A percentile compares a stretch with the other conserved stretches of the same genome.
phyloP scores from a whole-genome alignment of 768 basidiomycete species.

The Vararia minispora region DNA sequence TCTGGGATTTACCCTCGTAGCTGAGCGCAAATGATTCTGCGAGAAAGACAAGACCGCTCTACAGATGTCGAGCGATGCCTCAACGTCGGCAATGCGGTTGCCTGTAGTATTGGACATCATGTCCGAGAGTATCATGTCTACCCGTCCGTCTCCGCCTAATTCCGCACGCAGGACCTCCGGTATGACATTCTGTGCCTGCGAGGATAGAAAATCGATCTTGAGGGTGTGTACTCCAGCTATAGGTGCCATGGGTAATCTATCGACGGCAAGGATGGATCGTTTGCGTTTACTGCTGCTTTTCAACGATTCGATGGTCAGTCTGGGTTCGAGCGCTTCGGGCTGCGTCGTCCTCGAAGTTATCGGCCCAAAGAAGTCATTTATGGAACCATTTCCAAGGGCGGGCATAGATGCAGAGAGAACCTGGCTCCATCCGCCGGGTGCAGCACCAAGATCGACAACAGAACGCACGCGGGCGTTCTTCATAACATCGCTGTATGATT shows the following conservation, averaged over 20 bases:
- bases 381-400: constrained; percentile 23
- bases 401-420: constrained; percentile 60
- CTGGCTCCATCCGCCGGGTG: constrained; percentile 93
- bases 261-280: constrained; percentile 71
- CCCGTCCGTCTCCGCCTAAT: constrained; percentile 30
- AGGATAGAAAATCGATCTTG: constrained; percentile 68
- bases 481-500: constrained; percentile 42
- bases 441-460: constrained; percentile 83
- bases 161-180: constrained; percentile 23
- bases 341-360: constrained; percentile 1
- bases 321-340: background rate
- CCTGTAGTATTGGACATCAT: constrained; percentile 85
- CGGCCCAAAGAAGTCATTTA: background rate
- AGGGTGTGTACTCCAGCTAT: constrained; percentile 67
- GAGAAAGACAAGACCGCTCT: constrained; percentile 65
- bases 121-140: constrained; percentile 79
- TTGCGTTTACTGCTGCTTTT: no score
- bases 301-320: constrained; percentile 14
- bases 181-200: constrained; percentile 35
- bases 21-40: constrained; percentile 36
- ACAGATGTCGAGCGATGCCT: constrained; percentile 63
- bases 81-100: constrained; percentile 50
- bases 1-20: constrained; percentile 29
- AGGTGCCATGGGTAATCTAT: constrained; percentile 60
- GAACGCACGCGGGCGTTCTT: constrained; percentile 38